phyloP scores from a whole-genome alignment of 768 basidiomycete genomes.

The Rhodotorula taiwanensis region DNA sequence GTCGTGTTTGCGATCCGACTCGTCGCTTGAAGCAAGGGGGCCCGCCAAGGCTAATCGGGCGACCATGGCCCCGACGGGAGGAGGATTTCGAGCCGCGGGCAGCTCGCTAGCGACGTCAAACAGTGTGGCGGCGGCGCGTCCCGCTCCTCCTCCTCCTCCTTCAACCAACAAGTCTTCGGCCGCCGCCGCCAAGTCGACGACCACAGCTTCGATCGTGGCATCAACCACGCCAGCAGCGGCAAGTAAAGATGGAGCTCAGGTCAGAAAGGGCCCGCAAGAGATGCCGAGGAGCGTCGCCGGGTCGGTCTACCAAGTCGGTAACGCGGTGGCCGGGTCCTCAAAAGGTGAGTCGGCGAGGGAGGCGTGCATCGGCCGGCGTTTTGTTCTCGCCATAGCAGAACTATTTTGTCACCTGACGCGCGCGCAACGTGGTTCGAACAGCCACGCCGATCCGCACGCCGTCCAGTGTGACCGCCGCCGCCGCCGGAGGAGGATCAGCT shows the following conservation, averaged over 20 bases:
- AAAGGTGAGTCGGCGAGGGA: no score
- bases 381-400: neutral
- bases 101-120: no score
- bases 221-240: neutral
- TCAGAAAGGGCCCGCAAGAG: neutral
- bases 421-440: no score
- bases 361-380: no score
- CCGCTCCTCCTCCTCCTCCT: neutral
- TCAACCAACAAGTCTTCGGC: neutral
- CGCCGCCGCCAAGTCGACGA: neutral
- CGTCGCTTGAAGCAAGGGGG: no score
- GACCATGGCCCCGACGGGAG: neutral
- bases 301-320: neutral
- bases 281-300: conserved; percentile 8
- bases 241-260: neutral
- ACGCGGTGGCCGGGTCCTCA: neutral
- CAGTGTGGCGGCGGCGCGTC: no score
- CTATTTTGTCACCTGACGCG: no score
- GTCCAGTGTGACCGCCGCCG: neutral
- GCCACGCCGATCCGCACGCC: neutral
- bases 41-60: neutral
- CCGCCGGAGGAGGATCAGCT: no score
- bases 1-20: no score
- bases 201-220: neutral
- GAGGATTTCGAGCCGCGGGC: no score